Base-by-base conservation (phyloP, 768 basidiomycete species). In the Leccinellum albellum region DNA sequence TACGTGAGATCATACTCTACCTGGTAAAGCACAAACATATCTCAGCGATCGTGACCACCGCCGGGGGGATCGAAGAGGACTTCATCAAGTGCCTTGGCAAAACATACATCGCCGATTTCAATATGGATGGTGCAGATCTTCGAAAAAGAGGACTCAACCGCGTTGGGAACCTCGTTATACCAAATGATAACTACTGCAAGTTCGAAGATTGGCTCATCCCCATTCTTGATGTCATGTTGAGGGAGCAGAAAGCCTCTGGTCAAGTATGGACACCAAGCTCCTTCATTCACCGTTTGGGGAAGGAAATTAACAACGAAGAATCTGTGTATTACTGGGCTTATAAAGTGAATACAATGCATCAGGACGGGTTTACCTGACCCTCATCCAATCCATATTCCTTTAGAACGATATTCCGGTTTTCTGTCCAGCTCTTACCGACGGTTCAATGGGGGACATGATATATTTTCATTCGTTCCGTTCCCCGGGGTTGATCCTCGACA, bases 131-230 rank as follows among this genome's bases (percentile, higher is more conserved):
- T 14, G 91, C 93, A 6, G 86, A 87, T 55, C 74, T 99, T 55
- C 83, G 97, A 45, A 86, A 79, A 68, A 82, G 83, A 58, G 97
- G 97, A n/a, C 85, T 99, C 82, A 99, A 99, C 66, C 85, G 97
- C 33, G 94, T 98, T 59, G 97, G 97, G 31, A 99, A 99, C 67
- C 83, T 99, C 44, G 76, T 99, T 56, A 85, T 99, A 2, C 97
- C 97, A 3, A 99, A 99, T 68, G 93, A 97, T 65, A 98, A 98
- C 70, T 99, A 99, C 74, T 98, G 97, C 85, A 89, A 91, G 66
- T 99, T 98, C 64, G 97, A 99, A 74, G 96, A 98, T 70, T 99
- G 97, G 97, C 82, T 98, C n/a, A 86, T 85, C 20, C 97, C 97
- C 2, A 91, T 98, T 55, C 82, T 99, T 42, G 89, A 98, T 67